A percentile compares a stretch with the other conserved stretches of the same genome.
Evolutionary conservation across 2,329 filamentous ascomycete species (phyloP).

Genomic region (Fusarium secorum): DNA sequence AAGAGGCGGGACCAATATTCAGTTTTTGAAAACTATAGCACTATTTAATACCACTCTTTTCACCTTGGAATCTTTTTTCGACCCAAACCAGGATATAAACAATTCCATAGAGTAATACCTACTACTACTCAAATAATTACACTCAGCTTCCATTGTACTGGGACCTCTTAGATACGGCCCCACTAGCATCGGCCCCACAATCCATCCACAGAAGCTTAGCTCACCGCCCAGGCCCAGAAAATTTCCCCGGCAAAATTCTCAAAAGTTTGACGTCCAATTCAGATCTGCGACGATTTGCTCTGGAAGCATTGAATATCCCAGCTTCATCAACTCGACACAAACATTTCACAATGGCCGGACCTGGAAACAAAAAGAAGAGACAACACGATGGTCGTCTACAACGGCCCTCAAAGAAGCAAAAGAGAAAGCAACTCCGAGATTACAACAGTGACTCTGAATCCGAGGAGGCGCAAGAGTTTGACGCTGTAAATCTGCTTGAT

Average conservation of each 20-base stretch:
- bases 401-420: conserved; percentile 63
- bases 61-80: background rate
- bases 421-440: conserved; percentile 53
- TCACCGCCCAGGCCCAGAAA: conserved; percentile 42
- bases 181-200: conserved; percentile 12
- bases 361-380: conserved; percentile 48
- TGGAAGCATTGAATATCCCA: conserved; percentile 10
- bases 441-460: conserved; percentile 63
- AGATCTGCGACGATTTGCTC: conserved; percentile 23
- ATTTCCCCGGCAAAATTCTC: conserved; percentile 42
- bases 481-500: conserved; percentile 62
- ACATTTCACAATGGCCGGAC: conserved; percentile 45
- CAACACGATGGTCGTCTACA: conserved; percentile 43
- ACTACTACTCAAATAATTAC: background rate
- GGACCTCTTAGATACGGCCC: background rate
- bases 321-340: conserved; percentile 13
- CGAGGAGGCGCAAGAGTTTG: conserved; percentile 54
- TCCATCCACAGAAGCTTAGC: conserved; percentile 18
- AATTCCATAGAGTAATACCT: background rate
- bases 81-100: background rate
- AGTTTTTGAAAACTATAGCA: background rate
- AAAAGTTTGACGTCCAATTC: conserved; percentile 39
- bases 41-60: conserved; percentile 1
- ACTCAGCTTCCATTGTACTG: background rate
- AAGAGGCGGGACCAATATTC: background rate